Evolutionary conservation across 2,329 filamentous ascomycete species (phyloP), one percentile per base, ranked within the genome.

Genomic region (Trichoderma harzianum): DNA sequence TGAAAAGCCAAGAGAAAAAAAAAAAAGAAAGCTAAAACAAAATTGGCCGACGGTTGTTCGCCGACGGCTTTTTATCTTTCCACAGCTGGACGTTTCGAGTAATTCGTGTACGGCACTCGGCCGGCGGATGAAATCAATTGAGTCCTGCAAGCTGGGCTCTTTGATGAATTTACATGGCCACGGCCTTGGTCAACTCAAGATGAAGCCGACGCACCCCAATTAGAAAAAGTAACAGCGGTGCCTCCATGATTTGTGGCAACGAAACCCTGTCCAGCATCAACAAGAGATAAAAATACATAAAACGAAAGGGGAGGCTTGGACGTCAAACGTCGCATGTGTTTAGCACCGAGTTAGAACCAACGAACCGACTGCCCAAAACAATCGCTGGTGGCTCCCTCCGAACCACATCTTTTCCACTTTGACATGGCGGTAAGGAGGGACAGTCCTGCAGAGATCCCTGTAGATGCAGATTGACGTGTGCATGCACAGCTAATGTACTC

Each of bases 401-500:
- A 30, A 66, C 28, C 43, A 55, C 63, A 55, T 66, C 28, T 36
- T 55, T 36, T 61, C 26, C n/a, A 7, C n/a, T 51, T 69, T 34
- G 66, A 69, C 66, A 51, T 69, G 66, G 66, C 66, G 66, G 66
- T 69, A 69, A 69, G 57, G 39, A 43, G 36, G 53, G 39, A 68
- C 53, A 26, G 34, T 47, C 65, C 28, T 58, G 34, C 65, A 58
- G 53, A 58, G 53, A 68, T 24, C 66, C 66, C 60, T 62, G 66
- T 53, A 69, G 57, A 69, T 62, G 66, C 57, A 69, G 66, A 47
- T 69, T 62, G 66, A 69, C 66, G 66, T 62, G 57, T 69, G 66
- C 57, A 69, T 69, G 66, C 66, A 69, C 26, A 21, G 12, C 57
- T 60, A 53, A 69, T 62, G 39, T 61, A 69, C 66, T 62, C 57